A percentile compares a stretch with the other conserved stretches of the same genome.
Evolutionary conservation across 2,329 filamentous ascomycete species (phyloP).

Genomic region (Colletotrichum navitas): DNA sequence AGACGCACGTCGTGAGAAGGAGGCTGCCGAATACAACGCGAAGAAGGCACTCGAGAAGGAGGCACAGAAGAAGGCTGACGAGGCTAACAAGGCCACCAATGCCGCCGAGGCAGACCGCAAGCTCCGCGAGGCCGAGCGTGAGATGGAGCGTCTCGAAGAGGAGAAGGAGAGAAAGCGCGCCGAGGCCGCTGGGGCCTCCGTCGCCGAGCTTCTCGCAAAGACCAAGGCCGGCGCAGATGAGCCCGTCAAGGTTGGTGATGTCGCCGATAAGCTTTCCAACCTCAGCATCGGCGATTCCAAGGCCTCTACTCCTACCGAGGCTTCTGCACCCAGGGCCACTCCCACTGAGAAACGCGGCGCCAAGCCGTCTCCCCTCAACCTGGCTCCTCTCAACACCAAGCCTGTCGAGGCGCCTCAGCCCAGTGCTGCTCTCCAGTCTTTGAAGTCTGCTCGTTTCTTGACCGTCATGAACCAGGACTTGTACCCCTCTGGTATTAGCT

Average conservation of each 20-base stretch:
- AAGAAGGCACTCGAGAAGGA: slow-evolving; percentile 61
- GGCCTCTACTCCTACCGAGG: slow-evolving; percentile 56
- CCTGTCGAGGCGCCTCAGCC: slow-evolving; percentile 91
- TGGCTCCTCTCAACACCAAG: slow-evolving; percentile 85
- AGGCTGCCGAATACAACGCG: slow-evolving; percentile 55
- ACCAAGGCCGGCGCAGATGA: slow-evolving; percentile 52
- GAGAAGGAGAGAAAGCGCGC: slow-evolving; percentile 72
- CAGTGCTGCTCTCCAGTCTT: slow-evolving; percentile 90
- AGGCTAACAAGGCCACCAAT: slow-evolving; percentile 62
- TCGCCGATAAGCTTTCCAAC: slow-evolving; percentile 64
- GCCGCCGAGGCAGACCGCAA: slow-evolving; percentile 72
- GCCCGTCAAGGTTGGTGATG: slow-evolving; percentile 54
- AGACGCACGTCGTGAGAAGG: slow-evolving; percentile 63
- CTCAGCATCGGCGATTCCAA: slow-evolving; percentile 62
- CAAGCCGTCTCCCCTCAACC: slow-evolving; percentile 90
- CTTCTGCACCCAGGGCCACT: slow-evolving; percentile 64
- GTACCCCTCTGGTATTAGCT: slow-evolving; percentile 87
- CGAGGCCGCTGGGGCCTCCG: slow-evolving; percentile 61
- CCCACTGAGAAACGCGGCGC: slow-evolving; percentile 68
- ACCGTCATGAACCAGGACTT: slow-evolving; percentile 81
- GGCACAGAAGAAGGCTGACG: slow-evolving; percentile 61
- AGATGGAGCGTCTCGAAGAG: slow-evolving; percentile 80
- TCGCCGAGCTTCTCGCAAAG: slow-evolving; percentile 65
- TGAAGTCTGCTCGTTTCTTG: slow-evolving; percentile 92
- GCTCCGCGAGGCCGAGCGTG: slow-evolving; percentile 78